These are phyloP conservation scores for Hansenula lynferdii DNA, from an alignment of 1,139 yeast genomes.

Conservation along the genomic window DNA sequence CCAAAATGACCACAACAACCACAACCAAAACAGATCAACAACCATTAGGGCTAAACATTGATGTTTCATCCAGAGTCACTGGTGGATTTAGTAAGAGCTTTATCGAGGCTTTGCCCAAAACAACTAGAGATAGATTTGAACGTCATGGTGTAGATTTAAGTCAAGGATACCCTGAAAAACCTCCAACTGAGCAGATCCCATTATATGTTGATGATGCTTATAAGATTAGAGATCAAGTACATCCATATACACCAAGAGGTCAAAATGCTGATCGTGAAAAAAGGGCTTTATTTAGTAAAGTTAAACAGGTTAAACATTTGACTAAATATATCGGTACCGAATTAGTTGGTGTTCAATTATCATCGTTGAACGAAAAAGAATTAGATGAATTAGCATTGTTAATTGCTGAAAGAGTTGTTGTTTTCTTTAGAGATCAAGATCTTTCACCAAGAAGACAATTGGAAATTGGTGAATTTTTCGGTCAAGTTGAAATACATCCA, in stretches of 20 bases:
- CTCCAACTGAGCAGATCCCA: slow-evolving; percentile 33
- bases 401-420: slow-evolving; percentile 37
- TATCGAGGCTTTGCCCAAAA: no score
- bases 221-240: slow-evolving; percentile 35
- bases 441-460: slow-evolving; percentile 37
- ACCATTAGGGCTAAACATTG: no score
- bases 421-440: slow-evolving; percentile 42
- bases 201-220: slow-evolving; percentile 45
- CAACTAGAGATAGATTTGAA: slow-evolving; percentile 29
- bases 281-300: slow-evolving; percentile 44
- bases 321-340: slow-evolving; percentile 49
- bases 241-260: slow-evolving; percentile 39
- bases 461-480: slow-evolving; percentile 39
- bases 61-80: no score
- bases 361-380: neutral
- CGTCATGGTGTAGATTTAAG: slow-evolving; percentile 35
- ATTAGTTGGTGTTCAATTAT: slow-evolving; percentile 49
- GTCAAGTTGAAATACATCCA: slow-evolving; percentile 42
- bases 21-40: no score
- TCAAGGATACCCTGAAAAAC: slow-evolving; percentile 38
- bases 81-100: no score
- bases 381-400: neutral
- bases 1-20: no score
- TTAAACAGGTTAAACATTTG: slow-evolving; percentile 39
- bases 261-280: slow-evolving; percentile 46